phyloP scores from a whole-genome alignment of 108 stramenopile genomes.

The Schizochytrium sp. region DNA sequence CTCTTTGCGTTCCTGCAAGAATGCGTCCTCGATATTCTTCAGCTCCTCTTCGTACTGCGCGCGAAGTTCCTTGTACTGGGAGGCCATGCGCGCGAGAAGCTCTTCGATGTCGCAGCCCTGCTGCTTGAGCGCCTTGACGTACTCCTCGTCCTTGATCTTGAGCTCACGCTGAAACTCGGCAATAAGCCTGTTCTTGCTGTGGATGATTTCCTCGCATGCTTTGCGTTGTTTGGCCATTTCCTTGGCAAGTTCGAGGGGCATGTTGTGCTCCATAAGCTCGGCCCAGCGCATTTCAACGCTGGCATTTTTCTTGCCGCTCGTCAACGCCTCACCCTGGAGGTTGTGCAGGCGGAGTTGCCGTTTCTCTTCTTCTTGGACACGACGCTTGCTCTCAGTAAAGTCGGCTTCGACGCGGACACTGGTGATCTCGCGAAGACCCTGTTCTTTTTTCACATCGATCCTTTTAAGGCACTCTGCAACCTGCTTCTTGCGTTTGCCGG shows the following conservation, averaged over 20 bases:
- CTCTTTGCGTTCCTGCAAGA: conserved; percentile 42
- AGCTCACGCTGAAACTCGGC: conserved; percentile 55
- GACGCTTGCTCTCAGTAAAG: conserved; percentile 36
- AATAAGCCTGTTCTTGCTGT: conserved; percentile 53
- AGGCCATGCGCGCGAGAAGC: conserved; percentile 45
- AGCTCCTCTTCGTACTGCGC: conserved; percentile 43
- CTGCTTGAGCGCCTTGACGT: conserved; percentile 55
- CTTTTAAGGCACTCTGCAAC: conserved; percentile 37
- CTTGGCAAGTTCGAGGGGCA: conserved; percentile 51
- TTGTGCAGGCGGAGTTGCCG: conserved; percentile 51
- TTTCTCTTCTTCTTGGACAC: conserved; percentile 47
- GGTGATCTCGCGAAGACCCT: conserved; percentile 45
- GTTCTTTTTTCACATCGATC: conserved; percentile 48
- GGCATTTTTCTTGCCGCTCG: conserved; percentile 52
- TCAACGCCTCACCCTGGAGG: conserved; percentile 56
- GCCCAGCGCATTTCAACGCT: conserved; percentile 61
- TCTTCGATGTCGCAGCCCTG: conserved; percentile 56
- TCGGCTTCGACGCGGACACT: conserved; percentile 48
- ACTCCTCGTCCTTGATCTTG: conserved; percentile 60
- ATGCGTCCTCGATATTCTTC: conserved; percentile 42
- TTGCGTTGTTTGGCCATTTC: conserved; percentile 47
- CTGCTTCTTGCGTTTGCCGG: conserved; percentile 24
- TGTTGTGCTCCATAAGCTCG: conserved; percentile 52
- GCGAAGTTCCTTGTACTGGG: conserved; percentile 50
- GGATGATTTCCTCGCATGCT: conserved; percentile 50